Conservation (phyloP, 257 asterid species). For the Striga asiatica region DNA sequence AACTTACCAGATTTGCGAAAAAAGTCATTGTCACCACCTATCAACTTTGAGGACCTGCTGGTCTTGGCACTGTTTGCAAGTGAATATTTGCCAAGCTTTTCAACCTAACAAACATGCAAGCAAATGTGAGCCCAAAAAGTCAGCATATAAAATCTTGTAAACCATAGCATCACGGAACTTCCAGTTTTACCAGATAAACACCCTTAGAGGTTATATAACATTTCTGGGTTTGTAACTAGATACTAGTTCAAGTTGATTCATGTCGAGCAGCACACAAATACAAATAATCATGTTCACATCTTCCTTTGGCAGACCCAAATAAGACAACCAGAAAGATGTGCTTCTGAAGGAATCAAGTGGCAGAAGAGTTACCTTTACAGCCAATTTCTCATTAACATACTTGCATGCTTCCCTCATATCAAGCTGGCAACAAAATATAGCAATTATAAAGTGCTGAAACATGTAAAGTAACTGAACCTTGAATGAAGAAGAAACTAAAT, state of each 20-base stretch:
- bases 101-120: conserved; percentile 43
- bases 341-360: conserved; percentile 8
- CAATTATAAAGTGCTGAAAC: conserved; percentile 5
- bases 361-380: conserved; percentile 52
- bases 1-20: conserved; percentile 76
- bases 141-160: too few species aligned
- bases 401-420: conserved; percentile 99
- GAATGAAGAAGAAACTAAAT: not conserved
- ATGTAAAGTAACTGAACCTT: not conserved
- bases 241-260: not conserved
- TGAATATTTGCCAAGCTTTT: conserved; percentile 87
- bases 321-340: not conserved
- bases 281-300: not conserved
- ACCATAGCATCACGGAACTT: too few species aligned
- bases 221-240: not conserved
- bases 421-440: conserved; percentile 44
- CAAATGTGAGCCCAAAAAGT: too few species aligned
- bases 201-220: too few species aligned
- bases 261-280: not conserved
- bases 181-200: too few species aligned
- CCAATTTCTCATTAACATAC: conserved; percentile 84
- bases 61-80: conserved; percentile 92
- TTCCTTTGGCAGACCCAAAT: not conserved
- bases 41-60: conserved; percentile 94
- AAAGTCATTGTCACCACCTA: conserved; percentile 77